Evolutionary conservation across 2,329 filamentous ascomycete species (phyloP), one percentile per base, ranked within the genome.

Genomic region (Colletotrichum liaoningense): DNA sequence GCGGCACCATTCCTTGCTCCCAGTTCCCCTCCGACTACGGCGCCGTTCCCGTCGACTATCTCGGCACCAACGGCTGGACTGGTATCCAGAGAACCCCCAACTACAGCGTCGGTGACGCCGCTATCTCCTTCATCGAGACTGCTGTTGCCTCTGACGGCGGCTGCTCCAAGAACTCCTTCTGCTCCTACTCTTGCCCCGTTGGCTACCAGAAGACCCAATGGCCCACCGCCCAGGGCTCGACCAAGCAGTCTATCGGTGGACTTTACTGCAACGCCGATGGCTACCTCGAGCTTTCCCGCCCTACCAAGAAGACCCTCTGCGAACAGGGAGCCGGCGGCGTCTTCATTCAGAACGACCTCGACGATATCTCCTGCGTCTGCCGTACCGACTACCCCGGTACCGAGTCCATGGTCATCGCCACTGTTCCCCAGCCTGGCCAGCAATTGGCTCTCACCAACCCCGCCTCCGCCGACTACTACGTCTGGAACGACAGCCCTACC

Each of bases 301-400:
- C 88, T 1, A 82, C 81, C n/a, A 89, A 86, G 75, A 88, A 89
- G 74, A 93, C 88, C 62, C 91, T 99, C 42, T 99, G 97, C 84
- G 91, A 93, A 79, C 77, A 84, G 38, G 95, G 95, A 75, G 88
- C 89, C 63, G 91, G 91, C 54, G 90, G 92, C 76, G 90, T 98
- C 77, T 87, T 87, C 73, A 90, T 98, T 73, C 81, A 92, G 82
- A 99, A 98, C 88, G 91, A 92, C 68, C 88, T 98, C 42, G 80
- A 83, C 63, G 80, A 89, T 49, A 84, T 89, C 56, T 93, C 94
- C 33, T 89, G 93, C 57, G 89, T 97, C 77, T 99, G 97, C 91
- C 95, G 95, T 83, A 98, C 97, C 76, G 95, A 98, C 83, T 99
- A 99, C 85, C 97, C 97, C 75, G 96, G 95, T 80, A 95, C 92